Percentiles rank a stretch among this genome's conserved stretches.
Evolutionary conservation across 352 stramenopile species (phyloP).

Genomic region (Phytophthora cactorum): DNA sequence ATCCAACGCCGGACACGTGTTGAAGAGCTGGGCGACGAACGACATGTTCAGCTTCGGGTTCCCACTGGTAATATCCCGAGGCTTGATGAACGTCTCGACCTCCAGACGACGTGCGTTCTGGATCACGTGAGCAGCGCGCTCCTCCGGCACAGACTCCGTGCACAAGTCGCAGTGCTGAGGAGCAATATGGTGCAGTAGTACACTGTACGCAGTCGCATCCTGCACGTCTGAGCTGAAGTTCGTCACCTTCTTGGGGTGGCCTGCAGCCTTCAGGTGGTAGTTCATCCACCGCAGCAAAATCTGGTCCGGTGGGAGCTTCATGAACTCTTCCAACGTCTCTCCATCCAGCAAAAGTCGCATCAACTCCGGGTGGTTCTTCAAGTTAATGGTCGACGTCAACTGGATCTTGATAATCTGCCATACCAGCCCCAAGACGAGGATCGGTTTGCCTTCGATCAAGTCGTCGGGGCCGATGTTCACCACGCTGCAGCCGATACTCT

Average conservation of each 20-base stretch:
- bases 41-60: conserved; percentile 94
- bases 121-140: conserved; percentile 84
- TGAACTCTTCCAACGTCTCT: conserved; percentile 90
- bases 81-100: conserved; percentile 93
- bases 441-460: conserved; percentile 84
- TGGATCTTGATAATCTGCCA: conserved; percentile 97
- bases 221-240: conserved; percentile 85
- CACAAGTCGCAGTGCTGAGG: conserved; percentile 75
- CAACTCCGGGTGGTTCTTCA: conserved; percentile 93
- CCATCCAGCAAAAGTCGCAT: conserved; percentile 85
- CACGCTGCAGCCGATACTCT: conserved; percentile 93
- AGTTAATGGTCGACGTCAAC: conserved; percentile 91
- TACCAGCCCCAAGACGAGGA: conserved; percentile 91
- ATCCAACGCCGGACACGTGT: conserved; percentile 89
- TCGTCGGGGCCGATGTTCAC: conserved; percentile 93
- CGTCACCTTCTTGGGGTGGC: conserved; percentile 73
- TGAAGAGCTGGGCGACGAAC: conserved; percentile 92
- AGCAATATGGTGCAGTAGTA: conserved; percentile 90
- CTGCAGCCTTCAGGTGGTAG: conserved; percentile 88
- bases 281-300: conserved; percentile 95
- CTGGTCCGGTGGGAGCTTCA: conserved; percentile 91
- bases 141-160: conserved; percentile 55
- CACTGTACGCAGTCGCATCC: conserved; percentile 88
- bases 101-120: conserved; percentile 82
- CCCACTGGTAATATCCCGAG: conserved; percentile 90